Base-by-base conservation (phyloP, 2,329 filamentous ascomycete species). In the Xylaria sp. region DNA sequence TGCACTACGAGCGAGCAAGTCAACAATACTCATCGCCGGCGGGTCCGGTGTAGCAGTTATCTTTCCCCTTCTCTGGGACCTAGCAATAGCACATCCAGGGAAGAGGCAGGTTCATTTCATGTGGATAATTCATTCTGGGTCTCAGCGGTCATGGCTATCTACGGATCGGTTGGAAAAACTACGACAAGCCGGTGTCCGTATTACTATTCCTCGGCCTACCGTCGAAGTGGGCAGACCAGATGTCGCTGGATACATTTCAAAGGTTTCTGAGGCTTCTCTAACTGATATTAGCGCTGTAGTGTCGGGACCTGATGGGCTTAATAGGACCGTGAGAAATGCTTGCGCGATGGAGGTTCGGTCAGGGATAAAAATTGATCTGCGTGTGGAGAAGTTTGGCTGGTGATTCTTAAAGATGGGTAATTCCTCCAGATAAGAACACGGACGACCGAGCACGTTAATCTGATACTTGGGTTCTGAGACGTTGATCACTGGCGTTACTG, bases 381-480 rank as follows among this genome's bases (percentile, higher is more conserved):
- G 83, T 32, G 85, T 90, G 30, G 89, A 91, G 85, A 91, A 91
- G 74, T 91, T 90, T 81, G 89, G 88, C 1, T 91, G 89, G 89
- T 91, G 63, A 73, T 41, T 30, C 13, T n/a, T 50, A 10, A 46
- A 28, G 52, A 32, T 46, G n/a, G 1, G 18, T 10, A 32, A 4
- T 39, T 2, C 8, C 12, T 53, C 15, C 7, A 30, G 18, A n/a
- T 48, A 28, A 15, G 10, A 36, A 10, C 25, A 12, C 12, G 12
- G 28, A 20, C 18, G 1, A 32, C 13, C 5, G 12, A 55, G 3
- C 15, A 2, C 3, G 18, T 58, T 18, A 55, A 18, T 18, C 1
- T 9, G 34, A 39, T 41, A 52, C 34, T 64, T 32, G 13, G 9
- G 25, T 4, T 41, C 18, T 0, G 52, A 15, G 34, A 6, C 1